Evolutionary conservation across 331 rosid genomes (phyloP).

Genomic region (Spiraea crenata): DNA sequence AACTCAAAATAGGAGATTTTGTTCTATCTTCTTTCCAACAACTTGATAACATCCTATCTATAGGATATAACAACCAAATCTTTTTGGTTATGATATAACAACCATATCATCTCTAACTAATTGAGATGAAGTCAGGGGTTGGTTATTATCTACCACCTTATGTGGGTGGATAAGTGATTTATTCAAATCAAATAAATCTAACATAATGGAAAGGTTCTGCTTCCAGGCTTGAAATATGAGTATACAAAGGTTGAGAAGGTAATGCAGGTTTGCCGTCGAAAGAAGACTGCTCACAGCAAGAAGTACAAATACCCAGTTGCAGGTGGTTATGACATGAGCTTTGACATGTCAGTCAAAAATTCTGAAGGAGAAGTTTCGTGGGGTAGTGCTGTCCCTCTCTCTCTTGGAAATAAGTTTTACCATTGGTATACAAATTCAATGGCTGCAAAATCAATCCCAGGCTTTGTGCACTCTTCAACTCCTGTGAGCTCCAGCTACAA

Average conservation of each 20-base stretch:
- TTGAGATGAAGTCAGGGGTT: too few relatives aligned
- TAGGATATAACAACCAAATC: too few relatives aligned
- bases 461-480: too few relatives aligned
- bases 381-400: slow-evolving; percentile 34
- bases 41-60: too few relatives aligned
- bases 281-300: slow-evolving; percentile 22
- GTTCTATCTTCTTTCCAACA: too few relatives aligned
- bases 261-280: slow-evolving; percentile 30
- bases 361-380: slow-evolving; percentile 1
- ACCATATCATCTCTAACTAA: too few relatives aligned
- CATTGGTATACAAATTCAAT: neutral
- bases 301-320: slow-evolving; percentile 28
- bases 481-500: neutral
- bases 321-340: slow-evolving; percentile 37
- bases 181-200: too few relatives aligned
- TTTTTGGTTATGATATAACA: too few relatives aligned
- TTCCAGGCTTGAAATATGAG: slow-evolving; percentile 31
- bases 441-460: neutral
- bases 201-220: neutral
- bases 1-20: too few relatives aligned
- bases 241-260: slow-evolving; percentile 36
- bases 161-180: too few relatives aligned
- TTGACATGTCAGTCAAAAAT: slow-evolving; percentile 36
- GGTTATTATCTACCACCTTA: too few relatives aligned
- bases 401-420: slow-evolving; percentile 28